Conservation (phyloP, 306 rosid species). For the Benincasa hispida region DNA sequence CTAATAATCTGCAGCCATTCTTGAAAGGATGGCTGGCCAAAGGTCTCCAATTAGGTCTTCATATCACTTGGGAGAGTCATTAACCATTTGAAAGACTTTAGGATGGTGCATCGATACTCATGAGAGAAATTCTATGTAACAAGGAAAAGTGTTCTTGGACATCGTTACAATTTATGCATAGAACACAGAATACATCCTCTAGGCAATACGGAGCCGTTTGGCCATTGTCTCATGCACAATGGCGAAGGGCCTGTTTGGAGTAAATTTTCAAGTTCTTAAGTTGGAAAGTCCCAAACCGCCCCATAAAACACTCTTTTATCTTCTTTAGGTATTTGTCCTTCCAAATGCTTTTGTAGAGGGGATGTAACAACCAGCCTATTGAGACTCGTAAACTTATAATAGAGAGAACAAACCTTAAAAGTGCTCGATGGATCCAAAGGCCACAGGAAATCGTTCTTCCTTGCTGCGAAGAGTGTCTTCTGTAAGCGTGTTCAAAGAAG, state of each 20-base stretch:
- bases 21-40: neutral
- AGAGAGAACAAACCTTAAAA: neutral
- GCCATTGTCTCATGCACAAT: neutral
- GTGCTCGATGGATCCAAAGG: neutral
- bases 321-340: neutral
- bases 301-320: neutral
- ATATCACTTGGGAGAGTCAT: neutral
- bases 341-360: neutral
- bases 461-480: neutral
- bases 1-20: neutral
- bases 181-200: too few relatives aligned
- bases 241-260: neutral
- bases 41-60: neutral
- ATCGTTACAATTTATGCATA: neutral
- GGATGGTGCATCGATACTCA: neutral
- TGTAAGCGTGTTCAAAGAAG: neutral
- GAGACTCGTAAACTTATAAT: neutral
- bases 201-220: neutral
- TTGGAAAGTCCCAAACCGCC: neutral
- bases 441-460: neutral
- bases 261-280: too few relatives aligned
- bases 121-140: neutral
- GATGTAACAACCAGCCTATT: neutral
- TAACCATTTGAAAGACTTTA: neutral
- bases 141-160: neutral